A percentile compares a stretch with the other conserved stretches of the same genome.
phyloP scores from a whole-genome alignment of 768 basidiomycete species.

The Ramaria sp. region DNA sequence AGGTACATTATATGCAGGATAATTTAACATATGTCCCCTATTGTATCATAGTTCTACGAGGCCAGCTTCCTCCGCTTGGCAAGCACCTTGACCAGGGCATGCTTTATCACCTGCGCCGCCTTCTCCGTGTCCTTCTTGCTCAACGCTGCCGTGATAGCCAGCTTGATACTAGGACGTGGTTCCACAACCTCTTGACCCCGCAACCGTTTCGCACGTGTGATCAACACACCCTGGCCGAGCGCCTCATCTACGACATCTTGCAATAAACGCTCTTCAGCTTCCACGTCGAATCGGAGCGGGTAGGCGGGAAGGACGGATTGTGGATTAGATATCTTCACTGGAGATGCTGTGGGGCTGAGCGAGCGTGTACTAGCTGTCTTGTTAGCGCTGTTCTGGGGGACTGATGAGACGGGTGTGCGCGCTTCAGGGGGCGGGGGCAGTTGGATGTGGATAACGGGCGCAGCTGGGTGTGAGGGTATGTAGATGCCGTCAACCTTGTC shows the following conservation, averaged over 20 bases:
- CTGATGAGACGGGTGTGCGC: constrained; percentile 17
- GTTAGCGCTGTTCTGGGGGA: constrained; percentile 18
- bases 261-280: constrained; percentile 65
- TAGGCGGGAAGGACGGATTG: constrained; percentile 36
- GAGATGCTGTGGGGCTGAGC: neutral
- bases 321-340: constrained; percentile 38
- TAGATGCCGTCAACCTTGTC: constrained; percentile 73
- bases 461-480: constrained; percentile 77
- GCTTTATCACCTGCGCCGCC: constrained; percentile 64
- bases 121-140: constrained; percentile 90
- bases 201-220: constrained; percentile 77
- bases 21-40: neutral
- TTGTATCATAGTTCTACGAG: neutral
- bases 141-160: constrained; percentile 71
- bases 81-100: constrained; percentile 64
- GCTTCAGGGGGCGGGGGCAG: constrained; percentile 29
- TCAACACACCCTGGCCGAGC: constrained; percentile 68
- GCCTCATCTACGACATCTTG: constrained; percentile 92
- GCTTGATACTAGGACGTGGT: constrained; percentile 70
- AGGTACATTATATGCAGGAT: neutral
- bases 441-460: constrained; percentile 81
- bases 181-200: constrained; percentile 78
- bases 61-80: constrained; percentile 31
- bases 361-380: neutral
- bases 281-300: constrained; percentile 39